Evolutionary conservation across 1,139 yeast species (phyloP), one percentile per base, ranked within the genome.

Genomic region (Candida pseudoviswanathii): DNA sequence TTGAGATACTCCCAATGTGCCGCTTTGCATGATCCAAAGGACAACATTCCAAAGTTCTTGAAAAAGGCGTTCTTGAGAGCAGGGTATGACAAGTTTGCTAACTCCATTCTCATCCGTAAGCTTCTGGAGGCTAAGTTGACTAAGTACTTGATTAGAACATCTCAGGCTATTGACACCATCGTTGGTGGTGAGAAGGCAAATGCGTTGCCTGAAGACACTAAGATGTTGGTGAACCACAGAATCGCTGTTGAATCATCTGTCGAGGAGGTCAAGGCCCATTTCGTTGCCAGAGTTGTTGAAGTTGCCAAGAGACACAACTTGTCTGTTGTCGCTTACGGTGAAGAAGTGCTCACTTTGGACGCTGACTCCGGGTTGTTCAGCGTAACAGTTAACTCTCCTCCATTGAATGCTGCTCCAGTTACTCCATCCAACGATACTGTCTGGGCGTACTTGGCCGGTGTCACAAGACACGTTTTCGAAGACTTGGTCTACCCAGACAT

Each of bases 381-480:
- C 2, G 54, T 71, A 25, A 46, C 56, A 8, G 48, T 48, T 22
- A 47, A 50, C 40, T 47, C 52, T 8, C 47, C 60, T 2, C 44
- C 45, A 5, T 59, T 68, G 31, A 71, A 70, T 44, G 63, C 73
- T 10, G 75, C 79, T 1, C 78, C 77, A 1, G 62, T 66, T 2
- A 57, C 77, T 11, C 78, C 79, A 3, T 48, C 61, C 5, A 56
- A 66, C 42, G 77, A 68, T 44, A 71, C 68, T 30, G 75, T 67
- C 2, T 75, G 78, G 78, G 61, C 67, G 44, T 64, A 69, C 47
- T 64, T 75, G 51, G 71, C 78, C 4, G 77, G 78, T 11, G 69
- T 68, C 9, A 67, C 74, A n/a, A 68, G 79, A 57, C 77, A 75
- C 53, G 73, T 78, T 38, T 63, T 67, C 49, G 79, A 77, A 54